Base-by-base conservation (phyloP, 495 filamentous ascomycete species). In the Pyrenula aspistea region DNA sequence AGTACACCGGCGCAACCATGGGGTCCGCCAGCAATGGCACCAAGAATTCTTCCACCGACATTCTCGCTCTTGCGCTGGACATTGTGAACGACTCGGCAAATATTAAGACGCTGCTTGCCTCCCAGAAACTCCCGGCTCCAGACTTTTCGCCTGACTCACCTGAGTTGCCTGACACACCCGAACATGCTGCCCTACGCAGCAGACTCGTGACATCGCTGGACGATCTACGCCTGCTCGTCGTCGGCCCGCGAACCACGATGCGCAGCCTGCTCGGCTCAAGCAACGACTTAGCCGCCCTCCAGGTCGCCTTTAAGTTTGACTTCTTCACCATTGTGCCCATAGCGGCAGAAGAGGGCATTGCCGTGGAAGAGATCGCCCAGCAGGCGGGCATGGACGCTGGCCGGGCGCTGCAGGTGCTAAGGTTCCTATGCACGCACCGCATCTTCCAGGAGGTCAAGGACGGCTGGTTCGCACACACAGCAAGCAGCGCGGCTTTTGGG, bases 211-310 rank as follows among this genome's bases (percentile, higher is more conserved):
- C 53, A 22, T 54, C 53, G 53, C 53, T 54, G 22, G 53, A 54
- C 53, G 53, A 54, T 54, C 24, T 54, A 54, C 53, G 53, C 8
- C 53, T 54, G 53, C 66, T 68, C 10, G 51, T 70, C 42, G 56
- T 59, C 22, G 67, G 66, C 24, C 63, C 60, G 2, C 55, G 49
- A 12, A 49, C 24, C 12, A 58, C 22, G 12, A 22, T 65, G 20
- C 55, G 56, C 8, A 49, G 25, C 12, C 55, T 64, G 12, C 49
- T 49, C 48, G 31, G 49, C 15, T 10, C 21, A 2, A 42, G 55
- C 42, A 59, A 67, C 55, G 67, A 71, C 3, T 49, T 71, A 0
- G 62, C 55, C 0, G 65, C 68, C 12, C 47, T 65, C 20, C 68
- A 70, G 54, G 51, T 67, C 11, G 68, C 68, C 0, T 55, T 67